Percentiles rank a stretch among this genome's conserved stretches.
These are phyloP conservation scores for Beta lomatogona DNA, from an alignment of 179 eudicot species.

Conservation along the genomic window DNA sequence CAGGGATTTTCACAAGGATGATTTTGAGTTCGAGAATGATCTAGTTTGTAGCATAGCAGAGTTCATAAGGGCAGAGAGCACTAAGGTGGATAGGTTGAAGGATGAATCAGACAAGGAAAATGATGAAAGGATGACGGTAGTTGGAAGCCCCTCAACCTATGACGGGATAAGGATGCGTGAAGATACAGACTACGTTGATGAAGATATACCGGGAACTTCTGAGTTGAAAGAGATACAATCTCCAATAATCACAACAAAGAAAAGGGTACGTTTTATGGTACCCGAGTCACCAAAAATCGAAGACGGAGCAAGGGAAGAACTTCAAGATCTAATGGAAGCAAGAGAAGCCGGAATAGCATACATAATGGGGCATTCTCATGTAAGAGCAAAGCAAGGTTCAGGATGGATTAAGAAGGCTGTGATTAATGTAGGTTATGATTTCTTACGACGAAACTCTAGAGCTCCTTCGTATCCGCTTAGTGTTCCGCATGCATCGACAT, in stretches of 20 bases:
- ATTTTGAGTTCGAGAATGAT: conserved; percentile 75
- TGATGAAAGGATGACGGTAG: conserved; percentile 70
- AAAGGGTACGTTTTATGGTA: conserved; percentile 69
- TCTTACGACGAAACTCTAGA: conserved; percentile 84
- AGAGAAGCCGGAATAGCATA: conserved; percentile 83
- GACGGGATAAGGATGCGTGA: conserved; percentile 50
- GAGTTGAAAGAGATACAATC: conserved; percentile 55
- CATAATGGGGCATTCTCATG: conserved; percentile 82
- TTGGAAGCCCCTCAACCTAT: conserved; percentile 70
- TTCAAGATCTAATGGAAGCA: conserved; percentile 80
- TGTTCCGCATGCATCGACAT: conserved; percentile 88
- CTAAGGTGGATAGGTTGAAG: conserved; percentile 16
- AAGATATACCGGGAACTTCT: conserved; percentile 41
- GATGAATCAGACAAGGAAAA: conserved; percentile 33
- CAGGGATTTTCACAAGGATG: conserved; percentile 85
- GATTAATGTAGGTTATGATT: conserved; percentile 81
- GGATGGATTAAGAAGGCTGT: conserved; percentile 64
- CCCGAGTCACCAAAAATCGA: conserved; percentile 81
- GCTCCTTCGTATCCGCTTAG: conserved; percentile 60
- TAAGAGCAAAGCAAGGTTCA: conserved; percentile 79
- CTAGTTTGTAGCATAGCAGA: conserved; percentile 74
- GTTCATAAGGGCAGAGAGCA: conserved; percentile 60
- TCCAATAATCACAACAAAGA: conserved; percentile 46
- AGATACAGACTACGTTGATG: conserved; percentile 20
- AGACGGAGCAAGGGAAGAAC: conserved; percentile 50